phyloP scores from a whole-genome alignment of 108 stramenopile species.

The Fragilaria radians region DNA sequence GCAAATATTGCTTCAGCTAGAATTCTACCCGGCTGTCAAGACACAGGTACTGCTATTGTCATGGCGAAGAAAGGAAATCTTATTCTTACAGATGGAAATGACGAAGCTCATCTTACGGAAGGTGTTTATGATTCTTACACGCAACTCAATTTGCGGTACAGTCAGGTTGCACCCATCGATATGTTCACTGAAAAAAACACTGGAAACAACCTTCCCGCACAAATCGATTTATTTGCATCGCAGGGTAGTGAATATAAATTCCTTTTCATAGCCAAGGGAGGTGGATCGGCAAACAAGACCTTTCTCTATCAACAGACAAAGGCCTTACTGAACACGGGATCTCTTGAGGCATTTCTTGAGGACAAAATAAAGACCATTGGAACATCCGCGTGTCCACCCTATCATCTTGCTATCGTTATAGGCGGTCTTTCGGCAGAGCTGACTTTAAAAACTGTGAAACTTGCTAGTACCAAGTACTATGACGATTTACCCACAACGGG shows the following conservation, averaged over 20 bases:
- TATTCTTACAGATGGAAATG: slow-evolving; percentile 92
- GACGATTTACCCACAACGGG: slow-evolving; percentile 90
- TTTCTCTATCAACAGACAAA: slow-evolving; percentile 97
- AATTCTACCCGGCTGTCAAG: slow-evolving; percentile 91
- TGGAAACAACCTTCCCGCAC: slow-evolving; percentile 90
- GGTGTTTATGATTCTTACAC: slow-evolving; percentile 94
- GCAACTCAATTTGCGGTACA: slow-evolving; percentile 82
- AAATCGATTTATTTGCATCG: slow-evolving; percentile 84
- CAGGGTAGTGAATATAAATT: slow-evolving; percentile 88
- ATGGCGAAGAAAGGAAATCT: slow-evolving; percentile 88
- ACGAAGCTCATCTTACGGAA: slow-evolving; percentile 79
- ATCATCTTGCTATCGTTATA: slow-evolving; percentile 93
- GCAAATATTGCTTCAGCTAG: slow-evolving; percentile 91
- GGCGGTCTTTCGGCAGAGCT: slow-evolving; percentile 92
- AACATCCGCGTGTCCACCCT: slow-evolving; percentile 94
- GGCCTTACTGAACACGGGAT: slow-evolving; percentile 83
- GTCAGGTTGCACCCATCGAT: slow-evolving; percentile 90
- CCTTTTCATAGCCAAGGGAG: slow-evolving; percentile 95
- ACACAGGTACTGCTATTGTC: slow-evolving; percentile 95
- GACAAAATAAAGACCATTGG: slow-evolving; percentile 94
- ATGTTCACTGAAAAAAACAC: slow-evolving; percentile 96
- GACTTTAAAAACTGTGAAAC: slow-evolving; percentile 91
- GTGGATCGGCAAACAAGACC: slow-evolving; percentile 95
- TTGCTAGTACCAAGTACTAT: slow-evolving; percentile 89
- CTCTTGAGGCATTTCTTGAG: slow-evolving; percentile 81